Base-by-base conservation (phyloP, 371 early-diverging fungal genomes). In the Coemansia sp. region DNA sequence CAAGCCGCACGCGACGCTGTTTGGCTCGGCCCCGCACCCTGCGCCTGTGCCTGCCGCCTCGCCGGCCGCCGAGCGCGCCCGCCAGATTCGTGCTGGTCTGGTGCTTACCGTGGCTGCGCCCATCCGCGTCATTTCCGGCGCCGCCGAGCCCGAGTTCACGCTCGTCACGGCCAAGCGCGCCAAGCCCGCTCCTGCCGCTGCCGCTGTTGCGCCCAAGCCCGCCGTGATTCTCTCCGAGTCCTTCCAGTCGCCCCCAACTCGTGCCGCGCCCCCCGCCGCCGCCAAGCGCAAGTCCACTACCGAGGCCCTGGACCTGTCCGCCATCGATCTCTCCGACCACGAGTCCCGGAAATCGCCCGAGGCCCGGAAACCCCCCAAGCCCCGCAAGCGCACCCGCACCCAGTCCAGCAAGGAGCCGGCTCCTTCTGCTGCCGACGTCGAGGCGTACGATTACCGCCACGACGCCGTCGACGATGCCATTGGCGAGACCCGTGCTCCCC, bases 1-100 rank as follows among this genome's bases (percentile, higher is more conserved):
- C 12, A 81, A 83, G 38, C 63, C 72, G 0, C 36, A 55, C 10
- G 84, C 87, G 14, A 57, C 63, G 6, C 70, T 87, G 51, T 87
- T 86, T 64, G 83, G 83, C 6, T 43, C 34, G 5, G 14, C 58
- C 16, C 24, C 32, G 14, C 24, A 24, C 24, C 24, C 24, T 24
- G 4, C 37, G 6, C 42, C 31, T 0, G 14, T 0, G 33, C 31
- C 10, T 44, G 31, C 6, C 18, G 5, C 39, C 3, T 4, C 62
- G 0, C 59, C 43, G 2, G 76, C 78, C 31, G 56, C 40, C 7
- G 37, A 33, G 44, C 75, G 57, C 14, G 78, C 71, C 0, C 72
- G 51, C 48, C 69, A 61, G 32, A 78, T 82, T 58, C 79, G 76
- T 44, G n/a, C 49, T 8, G 67, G 67, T 7, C 63, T 83, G 3